Conservation (phyloP, 2,329 filamentous ascomycete species). For the Chrysoporthe austroafricana region DNA sequence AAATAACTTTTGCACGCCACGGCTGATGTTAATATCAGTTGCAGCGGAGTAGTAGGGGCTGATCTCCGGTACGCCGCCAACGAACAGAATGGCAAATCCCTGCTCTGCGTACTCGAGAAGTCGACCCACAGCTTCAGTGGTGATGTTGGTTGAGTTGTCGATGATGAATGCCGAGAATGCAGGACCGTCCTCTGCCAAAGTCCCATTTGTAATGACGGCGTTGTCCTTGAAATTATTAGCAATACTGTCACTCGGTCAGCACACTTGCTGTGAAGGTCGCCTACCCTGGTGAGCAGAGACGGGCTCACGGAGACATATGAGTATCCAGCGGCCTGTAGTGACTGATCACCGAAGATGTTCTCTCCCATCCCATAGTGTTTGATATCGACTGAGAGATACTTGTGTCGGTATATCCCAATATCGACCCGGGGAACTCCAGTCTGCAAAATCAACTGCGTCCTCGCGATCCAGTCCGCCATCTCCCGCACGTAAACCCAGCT, state of each 20-base stretch:
- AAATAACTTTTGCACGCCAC: slow-evolving; percentile 3
- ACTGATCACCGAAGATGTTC: slow-evolving; percentile 13
- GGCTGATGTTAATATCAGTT: background rate
- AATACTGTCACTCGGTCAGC: too few species aligned
- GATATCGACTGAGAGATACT: slow-evolving; percentile 21
- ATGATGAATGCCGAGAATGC: slow-evolving; percentile 18
- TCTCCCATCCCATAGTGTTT: slow-evolving; percentile 19
- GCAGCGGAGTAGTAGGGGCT: slow-evolving; percentile 15
- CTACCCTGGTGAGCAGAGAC: slow-evolving; percentile 10
- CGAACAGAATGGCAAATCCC: slow-evolving; percentile 13
- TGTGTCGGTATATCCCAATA: slow-evolving; percentile 19
- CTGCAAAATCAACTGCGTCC: slow-evolving; percentile 19
- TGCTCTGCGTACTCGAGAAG: slow-evolving; percentile 14
- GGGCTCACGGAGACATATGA: slow-evolving; percentile 20
- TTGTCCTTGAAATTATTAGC: slow-evolving; percentile 5
- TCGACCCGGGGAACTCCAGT: slow-evolving; percentile 17
- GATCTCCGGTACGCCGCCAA: slow-evolving; percentile 8
- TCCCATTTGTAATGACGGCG: slow-evolving; percentile 13
- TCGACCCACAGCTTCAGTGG: slow-evolving; percentile 7
- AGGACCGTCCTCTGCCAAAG: slow-evolving; percentile 15
- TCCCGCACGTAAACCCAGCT: slow-evolving; percentile 18
- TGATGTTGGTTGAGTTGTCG: slow-evolving; percentile 22
- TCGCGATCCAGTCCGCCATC: slow-evolving; percentile 17
- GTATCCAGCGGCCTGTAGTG: slow-evolving; percentile 16
- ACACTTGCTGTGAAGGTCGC: background rate